Percentiles rank a stretch among this genome's conserved stretches.
These are phyloP conservation scores for Isabelozyma heimii DNA, from an alignment of 805 yeast species.

Conservation along the genomic window DNA sequence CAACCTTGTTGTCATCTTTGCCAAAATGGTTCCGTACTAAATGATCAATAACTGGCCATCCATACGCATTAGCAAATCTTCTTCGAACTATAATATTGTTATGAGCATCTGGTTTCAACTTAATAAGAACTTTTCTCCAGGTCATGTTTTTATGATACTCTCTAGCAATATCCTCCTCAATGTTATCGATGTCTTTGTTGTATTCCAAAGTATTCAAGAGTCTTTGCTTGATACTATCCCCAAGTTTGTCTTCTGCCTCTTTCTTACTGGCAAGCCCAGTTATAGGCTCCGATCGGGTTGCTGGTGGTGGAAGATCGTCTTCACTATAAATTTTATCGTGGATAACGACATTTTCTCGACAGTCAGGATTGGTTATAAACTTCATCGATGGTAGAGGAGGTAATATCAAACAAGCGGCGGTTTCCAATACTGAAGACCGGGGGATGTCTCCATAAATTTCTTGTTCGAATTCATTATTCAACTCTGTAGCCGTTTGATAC, in stretches of 20 bases:
- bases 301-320: slow-evolving; percentile 41
- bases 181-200: slow-evolving; percentile 35
- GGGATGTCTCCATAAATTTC: slow-evolving; percentile 40
- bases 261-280: background rate
- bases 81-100: slow-evolving; percentile 89
- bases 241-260: background rate
- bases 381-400: slow-evolving; percentile 77
- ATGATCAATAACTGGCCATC: slow-evolving; percentile 92
- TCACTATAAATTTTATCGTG: slow-evolving; percentile 79
- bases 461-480: slow-evolving; percentile 12
- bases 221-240: slow-evolving; percentile 3
- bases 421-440: slow-evolving; percentile 70
- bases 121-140: slow-evolving; percentile 91
- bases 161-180: slow-evolving; percentile 82
- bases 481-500: slow-evolving; percentile 12
- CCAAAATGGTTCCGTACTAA: slow-evolving; percentile 65
- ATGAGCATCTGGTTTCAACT: slow-evolving; percentile 89
- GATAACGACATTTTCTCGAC: slow-evolving; percentile 64
- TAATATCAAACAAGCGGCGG: slow-evolving; percentile 72
- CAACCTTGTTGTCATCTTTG: slow-evolving; percentile 11
- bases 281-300: background rate
- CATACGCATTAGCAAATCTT: slow-evolving; percentile 87
- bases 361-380: slow-evolving; percentile 65
- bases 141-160: slow-evolving; percentile 79
- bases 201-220: slow-evolving; percentile 23